Conservation (phyloP, 441 rosid genomes). For the Erodium texanum region DNA sequence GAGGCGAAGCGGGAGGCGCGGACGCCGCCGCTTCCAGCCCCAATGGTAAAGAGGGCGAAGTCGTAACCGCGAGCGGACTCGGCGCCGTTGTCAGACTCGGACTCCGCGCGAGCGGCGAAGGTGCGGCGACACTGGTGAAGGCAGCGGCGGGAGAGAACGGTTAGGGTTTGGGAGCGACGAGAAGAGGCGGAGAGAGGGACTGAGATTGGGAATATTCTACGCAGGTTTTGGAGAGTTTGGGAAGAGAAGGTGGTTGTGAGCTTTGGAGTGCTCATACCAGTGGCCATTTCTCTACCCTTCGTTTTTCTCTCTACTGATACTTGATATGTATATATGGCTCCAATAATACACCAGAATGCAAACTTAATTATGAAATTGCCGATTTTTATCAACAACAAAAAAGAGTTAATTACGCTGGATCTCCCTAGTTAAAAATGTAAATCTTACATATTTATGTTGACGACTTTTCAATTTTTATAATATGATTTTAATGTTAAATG, state of each 20-base stretch:
- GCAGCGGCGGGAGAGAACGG: too few relatives aligned
- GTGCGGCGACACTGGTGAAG: constrained; percentile 27
- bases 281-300: constrained; percentile 24
- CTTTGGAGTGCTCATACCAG: constrained; percentile 35
- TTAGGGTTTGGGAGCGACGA: constrained; percentile 5
- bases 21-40: constrained; percentile 93
- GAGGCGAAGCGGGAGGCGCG: constrained; percentile 88
- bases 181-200: constrained; percentile 20
- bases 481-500: too few relatives aligned
- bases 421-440: too few relatives aligned
- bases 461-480: too few relatives aligned
- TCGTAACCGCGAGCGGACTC: constrained; percentile 52
- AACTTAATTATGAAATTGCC: too few relatives aligned
- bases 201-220: constrained; percentile 30
- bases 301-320: neutral
- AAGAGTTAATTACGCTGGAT: too few relatives aligned
- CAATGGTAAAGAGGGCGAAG: constrained; percentile 85
- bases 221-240: constrained; percentile 40
- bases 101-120: constrained; percentile 38
- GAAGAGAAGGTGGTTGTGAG: constrained; percentile 32
- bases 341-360: too few relatives aligned
- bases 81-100: constrained; percentile 40
- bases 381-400: too few relatives aligned
- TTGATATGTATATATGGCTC: too few relatives aligned
- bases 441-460: too few relatives aligned